These are phyloP conservation scores for Remersonia thermophila DNA, from an alignment of 2,329 filamentous ascomycete genomes.

Conservation along the genomic window DNA sequence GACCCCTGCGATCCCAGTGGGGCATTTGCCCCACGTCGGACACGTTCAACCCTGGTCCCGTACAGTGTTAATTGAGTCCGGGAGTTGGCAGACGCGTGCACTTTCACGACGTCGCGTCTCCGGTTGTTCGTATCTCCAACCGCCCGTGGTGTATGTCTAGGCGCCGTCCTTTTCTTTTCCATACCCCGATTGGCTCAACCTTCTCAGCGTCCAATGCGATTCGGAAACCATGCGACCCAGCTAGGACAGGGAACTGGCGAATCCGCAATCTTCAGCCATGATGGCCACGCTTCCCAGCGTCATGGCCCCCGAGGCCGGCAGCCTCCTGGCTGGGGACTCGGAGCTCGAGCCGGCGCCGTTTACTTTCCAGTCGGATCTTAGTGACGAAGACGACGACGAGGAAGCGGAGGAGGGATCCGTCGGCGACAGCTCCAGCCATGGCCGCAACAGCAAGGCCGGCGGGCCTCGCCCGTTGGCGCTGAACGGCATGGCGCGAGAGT, in stretches of 20 bases:
- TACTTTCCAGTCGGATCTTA: slow-evolving; percentile 14
- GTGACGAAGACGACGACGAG: slow-evolving; percentile 12
- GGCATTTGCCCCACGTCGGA: no score
- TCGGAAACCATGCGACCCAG: no score
- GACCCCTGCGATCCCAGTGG: no score
- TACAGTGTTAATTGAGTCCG: slow-evolving; percentile 1
- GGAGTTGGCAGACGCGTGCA: slow-evolving; percentile 3
- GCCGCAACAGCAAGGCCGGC: no score
- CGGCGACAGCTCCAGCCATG: no score
- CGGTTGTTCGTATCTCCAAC: not conserved
- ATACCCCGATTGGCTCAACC: no score
- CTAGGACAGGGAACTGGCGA: no score
- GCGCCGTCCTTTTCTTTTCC: no score
- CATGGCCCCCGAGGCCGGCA: slow-evolving; percentile 9
- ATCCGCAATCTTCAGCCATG: not conserved
- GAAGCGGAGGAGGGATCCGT: no score
- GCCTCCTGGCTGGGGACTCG: slow-evolving; percentile 10
- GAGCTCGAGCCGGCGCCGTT: slow-evolving; percentile 12
- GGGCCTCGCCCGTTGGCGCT: slow-evolving; percentile 4
- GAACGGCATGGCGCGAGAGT: slow-evolving; percentile 5
- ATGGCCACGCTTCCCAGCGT: not conserved
- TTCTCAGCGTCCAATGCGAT: no score
- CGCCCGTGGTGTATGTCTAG: slow-evolving; percentile 1
- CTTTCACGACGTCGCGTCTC: slow-evolving; percentile 6
- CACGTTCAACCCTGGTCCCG: not conserved